Conservation (phyloP, 495 filamentous ascomycete species). For the Rostrohypoxylon terebratum region DNA sequence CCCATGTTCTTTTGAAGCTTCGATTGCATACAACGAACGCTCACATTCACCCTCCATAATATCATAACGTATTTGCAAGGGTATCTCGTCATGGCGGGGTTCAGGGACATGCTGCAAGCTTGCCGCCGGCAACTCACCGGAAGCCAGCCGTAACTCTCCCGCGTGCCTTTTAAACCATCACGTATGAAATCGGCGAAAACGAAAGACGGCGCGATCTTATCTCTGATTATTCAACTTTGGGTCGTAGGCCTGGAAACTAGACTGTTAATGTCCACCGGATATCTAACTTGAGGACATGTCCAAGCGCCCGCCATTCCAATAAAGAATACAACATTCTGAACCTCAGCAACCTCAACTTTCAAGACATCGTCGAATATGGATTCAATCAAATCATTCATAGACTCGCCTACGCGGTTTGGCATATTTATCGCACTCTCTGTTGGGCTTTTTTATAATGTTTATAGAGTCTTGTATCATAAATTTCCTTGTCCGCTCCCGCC, state of each 20-base stretch:
- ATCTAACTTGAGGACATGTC: not conserved
- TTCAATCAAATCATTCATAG: constrained; percentile 16
- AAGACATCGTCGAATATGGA: constrained; percentile 25
- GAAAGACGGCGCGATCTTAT: not conserved
- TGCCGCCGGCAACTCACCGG: not conserved
- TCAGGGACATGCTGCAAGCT: not conserved
- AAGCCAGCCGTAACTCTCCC: not conserved
- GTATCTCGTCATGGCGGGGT: not conserved
- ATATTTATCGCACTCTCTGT: not conserved
- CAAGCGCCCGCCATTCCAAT: too few species aligned
- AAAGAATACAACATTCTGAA: not conserved
- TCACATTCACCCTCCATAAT: not conserved
- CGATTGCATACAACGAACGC: too few species aligned
- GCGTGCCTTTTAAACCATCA: not conserved
- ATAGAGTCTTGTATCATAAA: constrained; percentile 21
- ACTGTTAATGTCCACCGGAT: not conserved
- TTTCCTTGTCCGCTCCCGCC: constrained; percentile 53
- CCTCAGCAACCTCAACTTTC: not conserved
- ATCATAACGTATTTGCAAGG: not conserved
- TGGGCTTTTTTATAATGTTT: constrained; percentile 20
- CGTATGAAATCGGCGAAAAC: not conserved
- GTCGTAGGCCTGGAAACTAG: too few species aligned
- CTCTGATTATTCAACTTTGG: not conserved
- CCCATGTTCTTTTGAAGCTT: too few species aligned
- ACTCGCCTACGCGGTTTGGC: constrained; percentile 17